Evolutionary conservation across 148 eudicot genomes (phyloP).

Genomic region (Chenopodium formosanum): DNA sequence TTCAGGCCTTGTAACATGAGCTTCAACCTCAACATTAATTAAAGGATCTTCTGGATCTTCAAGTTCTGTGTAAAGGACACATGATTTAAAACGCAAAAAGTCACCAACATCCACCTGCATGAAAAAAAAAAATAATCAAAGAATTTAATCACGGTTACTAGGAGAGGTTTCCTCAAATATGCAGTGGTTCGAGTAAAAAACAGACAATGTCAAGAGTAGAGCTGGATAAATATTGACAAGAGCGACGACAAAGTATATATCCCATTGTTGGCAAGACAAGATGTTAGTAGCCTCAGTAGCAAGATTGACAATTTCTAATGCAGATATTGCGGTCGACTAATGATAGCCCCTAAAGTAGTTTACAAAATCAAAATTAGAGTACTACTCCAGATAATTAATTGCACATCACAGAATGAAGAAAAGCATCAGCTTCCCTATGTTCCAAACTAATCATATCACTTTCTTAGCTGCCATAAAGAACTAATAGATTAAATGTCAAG

Average conservation of each 20-base stretch:
- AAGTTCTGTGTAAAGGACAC: constrained; percentile 82
- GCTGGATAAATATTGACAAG: not conserved
- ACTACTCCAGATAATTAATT: not conserved
- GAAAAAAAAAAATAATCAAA: constrained; percentile 5
- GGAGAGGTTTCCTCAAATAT: not conserved
- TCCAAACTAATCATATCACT: constrained; percentile 12
- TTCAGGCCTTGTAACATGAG: constrained; percentile 97
- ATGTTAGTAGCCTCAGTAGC: not conserved
- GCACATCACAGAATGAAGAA: not conserved
- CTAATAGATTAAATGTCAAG: not conserved
- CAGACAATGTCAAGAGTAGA: not conserved
- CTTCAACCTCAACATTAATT: constrained; percentile 86
- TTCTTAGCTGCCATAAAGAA: not conserved
- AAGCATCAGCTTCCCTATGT: not conserved
- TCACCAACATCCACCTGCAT: constrained; percentile 97
- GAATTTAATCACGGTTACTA: not conserved
- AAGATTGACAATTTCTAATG: not conserved
- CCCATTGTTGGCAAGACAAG: not conserved
- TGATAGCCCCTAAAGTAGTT: not conserved
- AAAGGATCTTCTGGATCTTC: constrained; percentile 74
- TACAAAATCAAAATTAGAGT: not conserved
- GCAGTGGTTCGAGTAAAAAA: not conserved
- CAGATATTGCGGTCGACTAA: not conserved
- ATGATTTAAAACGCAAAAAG: constrained; percentile 86
- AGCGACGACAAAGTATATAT: not conserved